These are phyloP conservation scores for Eucalyptus erythrocorys DNA, from an alignment of 345 rosid genomes.

Conservation along the genomic window DNA sequence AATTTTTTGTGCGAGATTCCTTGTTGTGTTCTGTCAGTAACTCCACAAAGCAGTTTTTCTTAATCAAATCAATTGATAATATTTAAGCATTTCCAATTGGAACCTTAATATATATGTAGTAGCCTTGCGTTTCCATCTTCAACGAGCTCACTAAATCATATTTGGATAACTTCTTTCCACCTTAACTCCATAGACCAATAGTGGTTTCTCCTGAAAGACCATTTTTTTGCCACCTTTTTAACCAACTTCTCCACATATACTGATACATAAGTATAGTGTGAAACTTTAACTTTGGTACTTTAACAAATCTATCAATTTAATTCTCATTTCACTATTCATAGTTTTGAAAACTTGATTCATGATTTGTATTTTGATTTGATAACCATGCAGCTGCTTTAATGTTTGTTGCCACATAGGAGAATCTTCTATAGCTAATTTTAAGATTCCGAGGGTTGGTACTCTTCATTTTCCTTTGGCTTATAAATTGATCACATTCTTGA, in stretches of 20 bases:
- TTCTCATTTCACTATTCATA: neutral
- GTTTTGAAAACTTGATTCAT: neutral
- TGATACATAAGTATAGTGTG: neutral
- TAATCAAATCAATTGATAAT: neutral
- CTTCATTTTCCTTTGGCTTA: neutral
- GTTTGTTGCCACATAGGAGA: neutral
- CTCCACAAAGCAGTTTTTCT: neutral
- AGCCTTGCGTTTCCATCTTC: neutral
- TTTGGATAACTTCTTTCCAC: neutral
- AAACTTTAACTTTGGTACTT: neutral
- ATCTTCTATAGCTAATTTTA: neutral
- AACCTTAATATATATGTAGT: neutral
- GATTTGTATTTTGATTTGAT: neutral
- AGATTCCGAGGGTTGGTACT: neutral
- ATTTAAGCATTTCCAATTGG: neutral
- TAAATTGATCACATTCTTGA: neutral
- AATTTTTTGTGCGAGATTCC: neutral
- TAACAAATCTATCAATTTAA: neutral
- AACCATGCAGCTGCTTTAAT: neutral
- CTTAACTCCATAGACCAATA: neutral
- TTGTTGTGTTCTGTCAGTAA: neutral
- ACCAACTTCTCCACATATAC: neutral
- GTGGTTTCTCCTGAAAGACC: neutral
- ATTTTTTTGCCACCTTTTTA: neutral
- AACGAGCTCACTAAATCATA: neutral